Base-by-base conservation (phyloP, 495 filamentous ascomycete genomes). In the Podospora fimiseda region DNA sequence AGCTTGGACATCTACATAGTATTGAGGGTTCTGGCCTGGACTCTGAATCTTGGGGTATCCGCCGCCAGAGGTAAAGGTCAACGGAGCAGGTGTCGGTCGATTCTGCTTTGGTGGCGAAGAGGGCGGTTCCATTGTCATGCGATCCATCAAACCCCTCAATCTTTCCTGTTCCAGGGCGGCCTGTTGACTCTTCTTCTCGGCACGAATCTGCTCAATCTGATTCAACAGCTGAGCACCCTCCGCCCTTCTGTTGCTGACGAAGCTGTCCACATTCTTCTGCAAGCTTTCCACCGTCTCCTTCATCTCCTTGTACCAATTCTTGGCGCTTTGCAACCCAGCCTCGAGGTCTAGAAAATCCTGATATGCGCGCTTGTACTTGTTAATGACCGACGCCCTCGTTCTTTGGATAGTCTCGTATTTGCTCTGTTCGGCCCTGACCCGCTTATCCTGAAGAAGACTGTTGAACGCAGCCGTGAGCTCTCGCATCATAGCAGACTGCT, bases 201-300 rank as follows among this genome's bases (percentile, higher is more conserved):
- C 80, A 59, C 83, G 85, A 46, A 86, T 83, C 52, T 84, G 80
- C 69, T 97, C 93, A 51, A 98, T 98, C 56, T 89, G 86, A 56
- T 78, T 80, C 6, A 98, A 76, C 20, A 97, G 76, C 62, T 95
- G 88, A 1, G 90, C 89, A 16, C 93, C 93, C 70, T 98, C 93
- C 1, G 89, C 86, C 42, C 91, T 79, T 30, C 93, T 81, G 61
- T 97, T 98, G 74, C 86, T 92, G 51, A 98, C 92, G 65, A 97
- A 98, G 2, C 86, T 87, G 59, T 96, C 91, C 11, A 97, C 92
- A 60, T 98, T 98, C 75, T 96, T 92, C 53, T 88, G 83, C n/a
- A 97, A 74, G 61, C 87, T 95, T 41, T 96, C 89, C 2, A 94
- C 90, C 1, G 90, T 96, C 47, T 97, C 89, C 58, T 80, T 85